Evolutionary conservation across 371 early-diverging fungal species (phyloP).

Genomic region (Circinella minor): DNA sequence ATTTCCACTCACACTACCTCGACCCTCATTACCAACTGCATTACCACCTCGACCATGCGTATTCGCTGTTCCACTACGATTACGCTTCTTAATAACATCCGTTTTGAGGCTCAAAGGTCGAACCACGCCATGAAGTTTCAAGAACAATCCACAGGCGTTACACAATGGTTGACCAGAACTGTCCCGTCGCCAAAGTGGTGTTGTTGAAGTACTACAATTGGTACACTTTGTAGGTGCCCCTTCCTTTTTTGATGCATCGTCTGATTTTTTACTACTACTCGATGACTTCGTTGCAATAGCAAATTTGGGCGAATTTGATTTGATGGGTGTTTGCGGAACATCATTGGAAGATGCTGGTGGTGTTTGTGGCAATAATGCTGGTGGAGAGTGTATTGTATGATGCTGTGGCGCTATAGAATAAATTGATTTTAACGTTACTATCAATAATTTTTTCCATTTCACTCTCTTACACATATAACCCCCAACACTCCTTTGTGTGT

Average conservation of each 20-base stretch:
- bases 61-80: constrained; percentile 47
- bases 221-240: constrained; percentile 63
- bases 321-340: constrained; percentile 10
- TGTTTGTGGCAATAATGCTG: constrained; percentile 4
- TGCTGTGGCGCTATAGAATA: not conserved
- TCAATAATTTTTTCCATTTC: not conserved
- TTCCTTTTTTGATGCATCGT: constrained; percentile 32
- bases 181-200: constrained; percentile 95
- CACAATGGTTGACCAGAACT: constrained; percentile 67
- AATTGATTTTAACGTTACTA: not conserved
- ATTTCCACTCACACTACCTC: constrained; percentile 7
- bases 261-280: constrained; percentile 17
- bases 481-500: too few relatives aligned
- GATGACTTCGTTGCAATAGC: constrained; percentile 6
- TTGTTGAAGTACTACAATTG: constrained; percentile 88
- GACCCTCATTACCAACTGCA: not conserved
- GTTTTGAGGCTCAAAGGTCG: constrained; percentile 81
- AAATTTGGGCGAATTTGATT: constrained; percentile 17
- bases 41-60: constrained; percentile 9
- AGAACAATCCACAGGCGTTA: constrained; percentile 67
- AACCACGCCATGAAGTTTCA: constrained; percentile 84
- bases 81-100: constrained; percentile 83
- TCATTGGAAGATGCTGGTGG: constrained; percentile 13
- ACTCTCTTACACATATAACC: too few relatives aligned
- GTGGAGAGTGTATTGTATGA: constrained; percentile 2